phyloP scores from a whole-genome alignment of 176 grass and related monocot genomes.

The Hyparrhenia diplandra region DNA sequence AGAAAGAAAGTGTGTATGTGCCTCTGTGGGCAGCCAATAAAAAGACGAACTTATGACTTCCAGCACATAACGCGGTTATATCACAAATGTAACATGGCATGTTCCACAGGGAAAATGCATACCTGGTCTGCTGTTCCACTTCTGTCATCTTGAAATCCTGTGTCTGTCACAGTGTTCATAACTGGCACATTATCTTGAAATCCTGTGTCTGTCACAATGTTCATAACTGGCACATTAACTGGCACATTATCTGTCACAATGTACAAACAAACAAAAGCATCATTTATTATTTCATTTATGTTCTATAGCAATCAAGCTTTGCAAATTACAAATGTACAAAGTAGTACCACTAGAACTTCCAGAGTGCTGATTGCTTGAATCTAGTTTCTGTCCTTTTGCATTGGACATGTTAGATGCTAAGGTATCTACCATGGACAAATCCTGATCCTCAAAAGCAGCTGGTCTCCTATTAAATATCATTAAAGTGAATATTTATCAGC shows the following conservation, averaged over 20 bases:
- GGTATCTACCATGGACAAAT: conserved; percentile 7
- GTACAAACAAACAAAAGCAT: conserved; percentile 16
- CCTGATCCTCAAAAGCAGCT: conserved; percentile 16
- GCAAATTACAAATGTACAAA: neutral
- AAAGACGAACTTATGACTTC: neutral
- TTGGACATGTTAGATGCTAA: conserved; percentile 10
- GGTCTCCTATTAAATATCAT: conserved; percentile 24
- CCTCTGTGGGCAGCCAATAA: neutral
- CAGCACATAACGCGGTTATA: neutral
- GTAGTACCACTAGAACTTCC: conserved; percentile 8
- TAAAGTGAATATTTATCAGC: neutral
- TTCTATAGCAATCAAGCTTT: neutral
- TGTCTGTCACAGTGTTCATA: neutral
- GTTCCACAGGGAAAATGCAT: conserved; percentile 10
- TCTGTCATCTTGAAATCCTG: neutral
- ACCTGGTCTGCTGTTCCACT: conserved; percentile 28
- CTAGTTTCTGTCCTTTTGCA: conserved; percentile 11
- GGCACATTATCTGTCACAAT: too few species aligned
- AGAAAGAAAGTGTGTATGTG: neutral
- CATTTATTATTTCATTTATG: neutral
- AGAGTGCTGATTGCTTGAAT: conserved; percentile 18
- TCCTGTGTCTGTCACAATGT: too few species aligned
- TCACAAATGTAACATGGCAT: neutral
- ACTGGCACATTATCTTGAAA: conserved; percentile 16
- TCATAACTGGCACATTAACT: too few species aligned